Evolutionary conservation across 148 eudicot genomes (phyloP).

Genomic region (Agrostemma githago): DNA sequence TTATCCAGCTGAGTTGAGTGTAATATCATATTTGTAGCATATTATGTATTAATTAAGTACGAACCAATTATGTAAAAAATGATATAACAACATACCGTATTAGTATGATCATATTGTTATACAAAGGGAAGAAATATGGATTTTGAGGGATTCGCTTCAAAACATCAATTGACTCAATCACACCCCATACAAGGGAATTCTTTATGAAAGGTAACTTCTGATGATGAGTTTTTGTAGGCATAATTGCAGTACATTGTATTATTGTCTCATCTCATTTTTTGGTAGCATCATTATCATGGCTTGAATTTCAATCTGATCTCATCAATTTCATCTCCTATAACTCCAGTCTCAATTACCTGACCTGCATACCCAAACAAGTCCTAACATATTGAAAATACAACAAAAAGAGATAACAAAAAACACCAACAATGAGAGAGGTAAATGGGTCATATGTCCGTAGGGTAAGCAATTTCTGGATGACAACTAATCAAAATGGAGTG

Average conservation of each 20-base stretch:
- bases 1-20: too few relatives aligned
- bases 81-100: too few relatives aligned
- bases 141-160: slow-evolving; percentile 60
- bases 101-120: not conserved
- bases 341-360: slow-evolving; percentile 19
- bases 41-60: too few relatives aligned
- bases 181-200: slow-evolving; percentile 46
- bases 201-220: slow-evolving; percentile 46
- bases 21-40: too few relatives aligned
- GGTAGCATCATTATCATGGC: slow-evolving; percentile 9
- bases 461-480: not conserved
- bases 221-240: slow-evolving; percentile 9
- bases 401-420: slow-evolving; percentile 1
- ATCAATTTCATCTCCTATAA: too few relatives aligned
- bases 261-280: slow-evolving; percentile 17
- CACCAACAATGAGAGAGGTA: not conserved
- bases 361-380: slow-evolving; percentile 17
- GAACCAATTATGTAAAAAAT: too few relatives aligned
- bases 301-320: slow-evolving; percentile 3
- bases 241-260: slow-evolving; percentile 26
- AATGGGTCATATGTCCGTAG: not conserved
- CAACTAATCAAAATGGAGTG: not conserved
- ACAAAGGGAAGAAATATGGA: slow-evolving; percentile 69
- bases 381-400: slow-evolving; percentile 17
- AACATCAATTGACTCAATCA: slow-evolving; percentile 60